phyloP scores from a whole-genome alignment of 2,329 filamentous ascomycete genomes.

The Trichoderma aggressivum region DNA sequence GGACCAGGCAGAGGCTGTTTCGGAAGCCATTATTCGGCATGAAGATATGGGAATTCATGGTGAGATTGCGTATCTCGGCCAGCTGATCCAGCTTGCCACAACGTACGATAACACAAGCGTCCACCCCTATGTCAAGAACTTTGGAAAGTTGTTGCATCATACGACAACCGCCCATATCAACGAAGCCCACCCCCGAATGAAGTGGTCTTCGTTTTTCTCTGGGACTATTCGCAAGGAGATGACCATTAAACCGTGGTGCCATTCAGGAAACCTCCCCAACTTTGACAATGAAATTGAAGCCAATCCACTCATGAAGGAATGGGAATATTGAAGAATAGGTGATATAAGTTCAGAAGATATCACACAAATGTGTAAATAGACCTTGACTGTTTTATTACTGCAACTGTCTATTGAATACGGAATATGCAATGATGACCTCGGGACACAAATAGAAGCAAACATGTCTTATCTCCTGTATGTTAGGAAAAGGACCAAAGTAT shows the following conservation, averaged over 20 bases:
- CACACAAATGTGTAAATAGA: not conserved
- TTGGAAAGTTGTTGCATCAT: not conserved
- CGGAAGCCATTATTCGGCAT: not conserved
- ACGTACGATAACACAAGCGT: not conserved
- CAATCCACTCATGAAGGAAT: not conserved
- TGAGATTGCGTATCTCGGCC: not conserved
- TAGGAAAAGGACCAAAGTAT: no score
- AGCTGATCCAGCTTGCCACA: not conserved
- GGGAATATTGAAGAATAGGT: not conserved
- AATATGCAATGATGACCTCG: no score
- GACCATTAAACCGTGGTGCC: constrained; percentile 65
- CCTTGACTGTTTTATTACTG: not conserved
- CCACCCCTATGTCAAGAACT: not conserved
- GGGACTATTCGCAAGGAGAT: constrained; percentile 54
- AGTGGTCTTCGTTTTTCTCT: not conserved
- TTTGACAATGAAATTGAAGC: constrained; percentile 43
- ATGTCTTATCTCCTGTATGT: no score
- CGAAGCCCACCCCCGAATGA: not conserved
- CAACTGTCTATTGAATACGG: not conserved
- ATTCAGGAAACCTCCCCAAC: constrained; percentile 58
- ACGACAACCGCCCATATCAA: not conserved
- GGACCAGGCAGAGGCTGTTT: not conserved
- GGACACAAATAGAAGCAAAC: no score
- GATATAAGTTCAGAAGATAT: not conserved
- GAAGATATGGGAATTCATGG: not conserved